These are phyloP conservation scores for Suhomyces prunicola DNA, from an alignment of 805 yeast species.

Conservation along the genomic window DNA sequence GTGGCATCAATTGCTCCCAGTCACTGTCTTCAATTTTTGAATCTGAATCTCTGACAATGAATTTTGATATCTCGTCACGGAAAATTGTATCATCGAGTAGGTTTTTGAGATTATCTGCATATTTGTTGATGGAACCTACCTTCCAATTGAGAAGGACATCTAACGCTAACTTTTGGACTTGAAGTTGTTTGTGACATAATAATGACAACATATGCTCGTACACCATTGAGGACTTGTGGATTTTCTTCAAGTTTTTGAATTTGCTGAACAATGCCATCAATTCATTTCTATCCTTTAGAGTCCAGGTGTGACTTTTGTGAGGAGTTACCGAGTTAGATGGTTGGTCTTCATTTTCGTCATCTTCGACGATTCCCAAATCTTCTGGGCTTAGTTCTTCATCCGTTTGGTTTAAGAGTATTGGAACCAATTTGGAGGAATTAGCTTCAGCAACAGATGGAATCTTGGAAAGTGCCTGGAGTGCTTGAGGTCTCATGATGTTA, in stretches of 20 bases:
- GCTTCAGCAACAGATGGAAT: slow-evolving; percentile 71
- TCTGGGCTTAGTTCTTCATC: slow-evolving; percentile 27
- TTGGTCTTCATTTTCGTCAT: slow-evolving; percentile 8
- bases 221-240: slow-evolving; percentile 52
- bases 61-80: slow-evolving; percentile 75
- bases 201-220: slow-evolving; percentile 50
- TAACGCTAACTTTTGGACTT: slow-evolving; percentile 71
- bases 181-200: slow-evolving; percentile 57
- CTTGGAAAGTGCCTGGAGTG: slow-evolving; percentile 52
- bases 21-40: slow-evolving; percentile 63
- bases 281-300: slow-evolving; percentile 51
- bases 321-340: slow-evolving; percentile 1
- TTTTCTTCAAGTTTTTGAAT: slow-evolving; percentile 61
- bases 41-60: slow-evolving; percentile 49
- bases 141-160: slow-evolving; percentile 66
- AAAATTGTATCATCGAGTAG: slow-evolving; percentile 79
- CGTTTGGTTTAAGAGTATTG: slow-evolving; percentile 46
- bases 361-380: slow-evolving; percentile 1
- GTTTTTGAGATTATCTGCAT: slow-evolving; percentile 68
- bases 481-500: slow-evolving; percentile 51
- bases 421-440: slow-evolving; percentile 54
- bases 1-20: slow-evolving; percentile 57
- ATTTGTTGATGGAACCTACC: slow-evolving; percentile 56
- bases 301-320: slow-evolving; percentile 27
- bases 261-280: slow-evolving; percentile 60